Percentiles rank a stretch among this genome's conserved stretches.
Evolutionary conservation across 805 yeast genomes (phyloP).

Genomic region (Teunomyces cretensis): DNA sequence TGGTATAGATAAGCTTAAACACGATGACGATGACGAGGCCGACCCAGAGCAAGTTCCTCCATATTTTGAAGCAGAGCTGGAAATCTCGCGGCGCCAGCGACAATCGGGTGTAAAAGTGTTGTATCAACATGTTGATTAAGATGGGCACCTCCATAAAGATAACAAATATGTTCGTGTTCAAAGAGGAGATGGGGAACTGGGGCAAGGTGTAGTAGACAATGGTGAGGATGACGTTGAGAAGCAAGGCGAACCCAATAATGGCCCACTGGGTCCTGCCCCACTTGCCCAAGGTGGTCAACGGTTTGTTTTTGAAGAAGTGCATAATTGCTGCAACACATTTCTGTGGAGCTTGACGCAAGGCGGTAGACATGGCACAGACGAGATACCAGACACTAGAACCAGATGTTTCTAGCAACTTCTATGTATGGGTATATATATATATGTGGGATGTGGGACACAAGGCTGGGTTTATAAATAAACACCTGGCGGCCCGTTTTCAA

Average conservation of each 20-base stretch:
- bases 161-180: background rate
- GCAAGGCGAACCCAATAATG: background rate
- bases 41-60: slow-evolving; percentile 1
- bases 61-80: background rate
- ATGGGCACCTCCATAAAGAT: slow-evolving; percentile 1
- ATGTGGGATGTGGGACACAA: too few relatives aligned
- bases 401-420: too few relatives aligned
- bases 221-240: background rate
- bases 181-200: background rate
- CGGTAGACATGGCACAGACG: background rate
- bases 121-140: background rate
- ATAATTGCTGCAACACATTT: background rate
- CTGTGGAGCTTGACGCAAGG: background rate
- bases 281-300: background rate
- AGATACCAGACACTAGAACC: too few relatives aligned
- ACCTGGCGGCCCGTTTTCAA: too few relatives aligned
- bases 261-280: slow-evolving; percentile 2
- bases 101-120: background rate
- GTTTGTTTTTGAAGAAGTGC: background rate
- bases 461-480: too few relatives aligned
- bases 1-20: background rate
- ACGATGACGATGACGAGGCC: slow-evolving; percentile 1
- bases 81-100: background rate
- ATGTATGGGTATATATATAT: too few relatives aligned
- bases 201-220: slow-evolving; percentile 2